Evolutionary conservation across 78 protist species (phyloP), one percentile per base, ranked within the genome.

Genomic region (Dictyostelium purpureum): DNA sequence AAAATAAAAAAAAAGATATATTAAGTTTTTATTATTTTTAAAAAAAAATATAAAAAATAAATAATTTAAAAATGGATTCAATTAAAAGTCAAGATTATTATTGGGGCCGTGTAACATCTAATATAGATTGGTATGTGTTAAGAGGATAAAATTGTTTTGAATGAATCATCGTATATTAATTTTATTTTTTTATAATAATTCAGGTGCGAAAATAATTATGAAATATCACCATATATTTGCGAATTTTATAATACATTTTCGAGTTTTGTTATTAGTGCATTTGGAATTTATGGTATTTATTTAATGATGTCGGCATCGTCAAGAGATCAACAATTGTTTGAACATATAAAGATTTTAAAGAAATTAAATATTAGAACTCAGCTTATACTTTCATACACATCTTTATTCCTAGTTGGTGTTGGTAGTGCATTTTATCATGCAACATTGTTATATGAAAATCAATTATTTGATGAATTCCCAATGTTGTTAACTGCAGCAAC

Each of bases 401-500:
- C 89, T 61, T 56, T 78, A 33, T 45, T 87, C 0, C 21, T 73
- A 0, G 87, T 89, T 24, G 94, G 94, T 11, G 75, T 89, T 35
- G 94, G 94, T 12, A 67, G 80, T 4, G 88, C 90, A 33, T 80
- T 89, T 75, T 89, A 80, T 47, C 94, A 89, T 54, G 88, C 88
- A 28, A 89, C 94, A 12, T 79, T 89, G 11, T 51, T 89, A 16
- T 89, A 89, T 38, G 79, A 89, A n/a, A 38, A 89, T 40, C 94
- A 89, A 54, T 54, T 89, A n/a, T 89, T 89, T 24, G 94, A 89
- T 40, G 94, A 89, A 26, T 78, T 89, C 35, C 94, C 94, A 43
- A 89, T 89, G 94, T 40, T 89, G 65, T 33, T 89, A 2, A 71
- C 90, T 10, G 65, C 63, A 6, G 31, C 70, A 0, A 57, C 67